Base-by-base conservation (phyloP, 1,284 basidiomycete species). In the Malassezia pachydermatis region DNA sequence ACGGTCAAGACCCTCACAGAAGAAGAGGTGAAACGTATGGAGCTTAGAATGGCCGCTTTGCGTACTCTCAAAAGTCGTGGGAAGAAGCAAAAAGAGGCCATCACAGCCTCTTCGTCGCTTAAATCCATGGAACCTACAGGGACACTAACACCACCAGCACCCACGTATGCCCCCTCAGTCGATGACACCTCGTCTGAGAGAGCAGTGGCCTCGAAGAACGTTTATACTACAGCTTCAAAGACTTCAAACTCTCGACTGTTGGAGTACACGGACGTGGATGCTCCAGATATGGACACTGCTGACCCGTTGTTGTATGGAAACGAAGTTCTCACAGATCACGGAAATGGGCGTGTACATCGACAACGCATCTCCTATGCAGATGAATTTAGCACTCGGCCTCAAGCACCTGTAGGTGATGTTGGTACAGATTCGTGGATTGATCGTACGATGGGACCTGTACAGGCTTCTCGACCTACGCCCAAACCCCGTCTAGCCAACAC, bases 311-410 rank as follows among this genome's bases (percentile, higher is more conserved):
- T 29, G 10, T 41, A 10, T 23, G 25, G 17, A 25, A n/a, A 11
- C 13, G 39, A 41, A 27, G 13, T 19, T 14, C 8, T 24, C 10
- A n/a, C 36, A 24, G 19, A 24, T 9, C 16, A 2, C 17, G 25
- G 36, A 24, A 24, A 24, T 38, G 36, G 5, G 3, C 22, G n/a
- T n/a, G n/a, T n/a, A n/a, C n/a, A n/a, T 9, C 29, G 49, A 10
- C 34, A 39, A 9, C 44, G 43, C 4, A 36, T 51, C 3, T 51
- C 49, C 1, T 51, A 51, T 29, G 49, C 49, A 14, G 49, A 51
- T 25, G 49, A 51, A 24, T 46, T 40, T 13, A 46, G 30, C 23
- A 16, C 39, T 1, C 32, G 29, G 16, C 22, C 32, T 13, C 22
- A 24, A 23, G 30, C 42, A 22, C 42, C 42, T 4, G 27, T 25